phyloP scores from a whole-genome alignment of 1,139 yeast genomes.

The Hyphopichia fennica region DNA sequence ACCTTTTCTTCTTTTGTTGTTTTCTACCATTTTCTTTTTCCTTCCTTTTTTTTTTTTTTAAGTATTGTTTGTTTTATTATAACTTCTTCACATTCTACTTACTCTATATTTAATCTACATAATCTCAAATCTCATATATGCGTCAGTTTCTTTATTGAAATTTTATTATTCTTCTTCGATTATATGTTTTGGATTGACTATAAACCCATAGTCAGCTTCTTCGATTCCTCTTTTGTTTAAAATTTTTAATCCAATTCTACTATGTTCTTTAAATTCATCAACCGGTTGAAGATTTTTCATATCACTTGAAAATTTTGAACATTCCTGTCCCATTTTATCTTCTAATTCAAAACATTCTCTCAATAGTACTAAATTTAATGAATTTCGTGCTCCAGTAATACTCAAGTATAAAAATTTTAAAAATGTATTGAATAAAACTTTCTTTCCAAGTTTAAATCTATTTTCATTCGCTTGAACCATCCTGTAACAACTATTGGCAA shows the following conservation, averaged over 20 bases:
- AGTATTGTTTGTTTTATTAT: background rate
- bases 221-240: conserved; percentile 27
- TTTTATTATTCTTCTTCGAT: background rate
- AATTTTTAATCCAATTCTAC: conserved; percentile 29
- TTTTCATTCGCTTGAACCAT: conserved; percentile 14
- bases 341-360: conserved; percentile 32
- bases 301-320: conserved; percentile 32
- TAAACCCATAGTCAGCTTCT: conserved; percentile 30
- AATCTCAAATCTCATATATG: too few species aligned
- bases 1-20: too few species aligned
- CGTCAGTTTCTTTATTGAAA: background rate
- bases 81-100: background rate
- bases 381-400: conserved; percentile 43
- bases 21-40: background rate
- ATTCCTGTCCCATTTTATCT: conserved; percentile 30
- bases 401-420: conserved; percentile 40
- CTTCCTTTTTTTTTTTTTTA: background rate
- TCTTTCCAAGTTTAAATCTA: conserved; percentile 5
- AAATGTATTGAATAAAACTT: conserved; percentile 22
- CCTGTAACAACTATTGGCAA: conserved; percentile 29
- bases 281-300: conserved; percentile 29
- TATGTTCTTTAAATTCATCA: conserved; percentile 33
- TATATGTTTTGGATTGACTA: conserved; percentile 6
- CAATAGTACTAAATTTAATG: conserved; percentile 29
- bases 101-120: background rate